Base-by-base conservation (phyloP, 768 basidiomycete species). In the Tubosaeta sp. region DNA sequence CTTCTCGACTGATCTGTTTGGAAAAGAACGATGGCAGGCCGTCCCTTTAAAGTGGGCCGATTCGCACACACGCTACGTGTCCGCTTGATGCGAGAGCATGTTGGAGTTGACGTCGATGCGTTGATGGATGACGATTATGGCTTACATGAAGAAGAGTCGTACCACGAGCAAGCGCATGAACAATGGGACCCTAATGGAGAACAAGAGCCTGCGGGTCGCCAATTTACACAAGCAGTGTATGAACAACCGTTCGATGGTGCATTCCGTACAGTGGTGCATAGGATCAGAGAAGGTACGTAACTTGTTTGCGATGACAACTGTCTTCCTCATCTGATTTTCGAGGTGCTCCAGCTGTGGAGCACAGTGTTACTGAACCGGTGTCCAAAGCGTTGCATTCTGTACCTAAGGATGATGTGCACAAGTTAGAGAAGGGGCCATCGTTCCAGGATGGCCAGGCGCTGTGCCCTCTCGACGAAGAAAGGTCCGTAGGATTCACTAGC, bases 61-160 rank as follows among this genome's bases (percentile, higher is more conserved):
- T 99, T 97, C 69, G 94, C 95, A 2, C 97, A 99, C 69, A 88
- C 89, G 4, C 77, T 99, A 11, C 86, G 97, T 6, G 78, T 98
- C 43, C 84, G 95, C 16, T 75, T 99, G 54, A 99, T 99, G 97
- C 80, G 89, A 57, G 97, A 99, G 65, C 97, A 99, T 65, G 76
- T 97, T 53, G 97, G 97, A 3, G 77, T 98, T 51, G 93, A 99
- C 65, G 94, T 97, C 29, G 97, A 99, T 65, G 78, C 83, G 2
- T 74, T 97, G 60, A 80, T 82, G 41, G 88, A 93, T 58, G 88
- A 88, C 48, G 84, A 89, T 47, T 69, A 85, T 17, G 81, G 79
- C 76, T 69, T 74, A 2, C 67, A 73, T 19, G 76, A 82, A 7
- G 79, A 85, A 13, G 65, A 76, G 8, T 48, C 75, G 76, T 48